These are phyloP conservation scores for Colletotrichum falcatum DNA, from an alignment of 2,329 filamentous ascomycete genomes.

Conservation along the genomic window DNA sequence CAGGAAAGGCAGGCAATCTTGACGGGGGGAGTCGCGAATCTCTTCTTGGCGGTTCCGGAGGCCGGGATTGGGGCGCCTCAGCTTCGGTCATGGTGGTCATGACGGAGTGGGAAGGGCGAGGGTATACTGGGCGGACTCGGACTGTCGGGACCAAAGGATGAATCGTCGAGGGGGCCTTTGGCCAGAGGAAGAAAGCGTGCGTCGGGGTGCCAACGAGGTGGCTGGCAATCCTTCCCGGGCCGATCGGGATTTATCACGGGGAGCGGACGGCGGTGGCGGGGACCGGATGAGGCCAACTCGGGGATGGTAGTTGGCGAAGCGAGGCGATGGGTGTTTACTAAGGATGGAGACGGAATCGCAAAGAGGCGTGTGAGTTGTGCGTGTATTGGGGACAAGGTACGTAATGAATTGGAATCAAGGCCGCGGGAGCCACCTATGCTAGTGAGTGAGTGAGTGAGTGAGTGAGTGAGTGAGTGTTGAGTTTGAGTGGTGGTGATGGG, in stretches of 20 bases:
- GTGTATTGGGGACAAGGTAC: slow-evolving; percentile 13
- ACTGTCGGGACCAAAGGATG: neutral
- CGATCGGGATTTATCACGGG: slow-evolving; percentile 28
- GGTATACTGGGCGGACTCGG: too few relatives aligned
- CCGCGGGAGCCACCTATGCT: neutral
- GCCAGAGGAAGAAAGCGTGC: neutral
- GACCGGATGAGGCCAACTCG: neutral
- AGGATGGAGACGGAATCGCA: neutral
- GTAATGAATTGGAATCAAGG: slow-evolving; percentile 23
- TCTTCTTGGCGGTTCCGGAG: slow-evolving; percentile 48
- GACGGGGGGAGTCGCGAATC: slow-evolving; percentile 61
- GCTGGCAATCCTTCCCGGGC: slow-evolving; percentile 24
- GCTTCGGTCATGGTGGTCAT: slow-evolving; percentile 42
- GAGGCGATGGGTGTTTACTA: neutral
- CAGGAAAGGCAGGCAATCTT: slow-evolving; percentile 64
- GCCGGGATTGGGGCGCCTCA: slow-evolving; percentile 26
- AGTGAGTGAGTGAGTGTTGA: neutral
- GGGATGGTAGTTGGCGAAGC: neutral
- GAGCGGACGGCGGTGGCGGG: slow-evolving; percentile 15
- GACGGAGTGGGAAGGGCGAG: slow-evolving; percentile 6
- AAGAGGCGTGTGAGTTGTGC: slow-evolving; percentile 4
- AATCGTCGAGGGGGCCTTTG: neutral
- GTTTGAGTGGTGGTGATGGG: neutral
- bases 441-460: neutral
- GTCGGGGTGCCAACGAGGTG: neutral